Conservation (phyloP, 345 rosid species). For the Linum lewisii region DNA sequence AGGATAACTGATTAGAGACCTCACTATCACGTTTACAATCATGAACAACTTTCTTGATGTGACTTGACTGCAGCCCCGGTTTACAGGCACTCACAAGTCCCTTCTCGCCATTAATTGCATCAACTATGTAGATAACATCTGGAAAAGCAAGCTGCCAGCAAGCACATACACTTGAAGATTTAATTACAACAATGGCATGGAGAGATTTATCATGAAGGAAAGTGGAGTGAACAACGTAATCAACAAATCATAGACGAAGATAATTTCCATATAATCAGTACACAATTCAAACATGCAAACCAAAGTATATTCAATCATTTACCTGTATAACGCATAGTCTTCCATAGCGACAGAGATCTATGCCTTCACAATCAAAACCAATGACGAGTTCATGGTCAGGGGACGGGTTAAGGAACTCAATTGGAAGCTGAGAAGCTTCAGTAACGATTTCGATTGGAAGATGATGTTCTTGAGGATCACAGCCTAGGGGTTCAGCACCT, state of each 20-base stretch:
- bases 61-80: conserved; percentile 88
- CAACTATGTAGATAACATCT: conserved; percentile 81
- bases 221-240: not conserved
- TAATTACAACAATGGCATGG: too few species aligned
- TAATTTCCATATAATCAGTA: not conserved
- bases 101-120: conserved; percentile 69
- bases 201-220: too few species aligned
- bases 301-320: too few species aligned
- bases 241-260: not conserved
- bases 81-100: conserved; percentile 69
- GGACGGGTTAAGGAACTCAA: conserved; percentile 66
- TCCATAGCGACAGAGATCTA: conserved; percentile 76
- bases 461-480: conserved; percentile 28
- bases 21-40: conserved; percentile 99
- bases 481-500: conserved; percentile 41
- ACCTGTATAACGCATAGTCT: conserved; percentile 94
- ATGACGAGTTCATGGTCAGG: conserved; percentile 47
- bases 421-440: conserved; percentile 63
- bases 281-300: too few species aligned
- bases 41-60: conserved; percentile 90
- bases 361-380: conserved; percentile 94
- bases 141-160: conserved; percentile 81
- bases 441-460: conserved; percentile 65
- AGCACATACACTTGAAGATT: too few species aligned
- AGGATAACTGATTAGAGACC: conserved; percentile 39